phyloP scores from a whole-genome alignment of 768 basidiomycete genomes.

The Tricholoma terreum region DNA sequence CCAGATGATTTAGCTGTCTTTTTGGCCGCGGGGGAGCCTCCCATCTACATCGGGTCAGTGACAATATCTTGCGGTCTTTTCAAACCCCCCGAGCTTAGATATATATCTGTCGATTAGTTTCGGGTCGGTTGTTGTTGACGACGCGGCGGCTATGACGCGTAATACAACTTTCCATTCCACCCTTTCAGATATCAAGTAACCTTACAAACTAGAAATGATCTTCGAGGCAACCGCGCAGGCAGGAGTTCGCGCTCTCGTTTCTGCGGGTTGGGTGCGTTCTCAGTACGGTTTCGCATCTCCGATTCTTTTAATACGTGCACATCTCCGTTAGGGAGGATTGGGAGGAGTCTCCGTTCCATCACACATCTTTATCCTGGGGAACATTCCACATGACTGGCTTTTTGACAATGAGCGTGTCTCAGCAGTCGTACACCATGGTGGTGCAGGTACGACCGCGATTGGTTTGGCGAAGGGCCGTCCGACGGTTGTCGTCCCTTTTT shows the following conservation, averaged over 20 bases:
- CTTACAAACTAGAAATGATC: slow-evolving; percentile 40
- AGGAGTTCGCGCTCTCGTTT: slow-evolving; percentile 57
- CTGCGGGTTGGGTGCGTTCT: slow-evolving; percentile 55
- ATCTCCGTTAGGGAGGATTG: slow-evolving; percentile 43
- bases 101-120: slow-evolving; percentile 34
- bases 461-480: slow-evolving; percentile 58
- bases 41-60: slow-evolving; percentile 57
- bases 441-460: slow-evolving; percentile 65
- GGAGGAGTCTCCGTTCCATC: slow-evolving; percentile 50
- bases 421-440: slow-evolving; percentile 63
- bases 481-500: slow-evolving; percentile 63
- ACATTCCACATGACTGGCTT: slow-evolving; percentile 69
- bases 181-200: neutral
- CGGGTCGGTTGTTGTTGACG: slow-evolving; percentile 58
- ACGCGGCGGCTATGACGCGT: slow-evolving; percentile 48
- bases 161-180: neutral
- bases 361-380: slow-evolving; percentile 60
- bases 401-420: slow-evolving; percentile 52
- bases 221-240: slow-evolving; percentile 55
- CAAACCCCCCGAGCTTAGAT: neutral
- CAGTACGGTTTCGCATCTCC: neutral
- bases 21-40: slow-evolving; percentile 45
- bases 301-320: neutral
- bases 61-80: neutral
- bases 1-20: slow-evolving; percentile 45